Evolutionary conservation across 257 asterid species (phyloP), one percentile per base, ranked within the genome.

Genomic region (Ehretia macrophylla): DNA sequence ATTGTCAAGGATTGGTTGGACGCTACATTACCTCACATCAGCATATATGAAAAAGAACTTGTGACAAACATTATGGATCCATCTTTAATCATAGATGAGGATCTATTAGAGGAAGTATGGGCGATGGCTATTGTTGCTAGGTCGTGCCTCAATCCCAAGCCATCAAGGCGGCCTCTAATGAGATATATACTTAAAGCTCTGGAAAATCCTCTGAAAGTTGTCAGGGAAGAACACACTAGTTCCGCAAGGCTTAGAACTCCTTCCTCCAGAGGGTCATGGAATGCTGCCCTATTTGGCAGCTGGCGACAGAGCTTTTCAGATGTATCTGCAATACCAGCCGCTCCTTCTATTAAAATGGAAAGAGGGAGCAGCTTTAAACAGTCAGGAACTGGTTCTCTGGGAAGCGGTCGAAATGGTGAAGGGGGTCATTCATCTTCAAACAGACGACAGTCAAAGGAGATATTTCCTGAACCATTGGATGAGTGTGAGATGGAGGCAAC

Each of bases 91-190:
- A 77, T 93, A 58, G 91, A 89, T 11, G 99, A 93, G 64, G 99
- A 93, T 65, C 85, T 93, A 17, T 75, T 93, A 1, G 99, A 93
- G 77, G 99, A 89, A 77, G 99, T 86, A 32, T 93, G 97, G 99
- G 99, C 99, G 42, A 86, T 93, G 97, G 97, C 99, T 0, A 79
- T 93, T 11, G 89, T 93, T 1, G 97, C 99, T 0, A 71, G 90
- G 47, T 93, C 99, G 1, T 93, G 99, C 72, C 95, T 93, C 14
- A 89, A 93, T 59, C 97, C 99, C 10, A 86, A 80, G 74, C 95
- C 99, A 18, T 62, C 74, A 2, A 73, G 91, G n/a, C 84, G 99
- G 32, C 99, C 99, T n/a, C 60, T 85, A 14, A 93, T 89, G 97
- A 76, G 92, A 8, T 88, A 89, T 66, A 77, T 93, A 17, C 96